Evolutionary conservation across 495 filamentous ascomycete species (phyloP).

Genomic region (Penicillium crystallinum): DNA sequence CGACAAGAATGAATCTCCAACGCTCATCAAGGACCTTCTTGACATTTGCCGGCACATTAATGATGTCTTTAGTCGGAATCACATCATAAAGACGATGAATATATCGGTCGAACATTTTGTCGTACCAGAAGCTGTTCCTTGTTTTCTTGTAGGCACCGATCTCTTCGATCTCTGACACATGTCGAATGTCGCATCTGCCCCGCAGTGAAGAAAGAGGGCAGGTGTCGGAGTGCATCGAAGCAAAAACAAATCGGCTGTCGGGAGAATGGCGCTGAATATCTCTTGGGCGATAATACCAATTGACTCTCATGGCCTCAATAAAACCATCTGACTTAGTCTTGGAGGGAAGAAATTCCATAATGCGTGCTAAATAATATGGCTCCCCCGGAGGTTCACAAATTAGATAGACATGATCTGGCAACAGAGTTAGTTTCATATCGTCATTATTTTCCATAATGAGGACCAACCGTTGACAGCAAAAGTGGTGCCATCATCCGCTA

Average conservation of each 20-base stretch:
- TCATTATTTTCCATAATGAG: neutral
- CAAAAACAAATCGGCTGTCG: constrained; percentile 84
- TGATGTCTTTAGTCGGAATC: constrained; percentile 83
- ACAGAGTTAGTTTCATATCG: constrained; percentile 19
- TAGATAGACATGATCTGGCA: constrained; percentile 88
- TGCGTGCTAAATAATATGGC: constrained; percentile 93
- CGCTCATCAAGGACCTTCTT: constrained; percentile 92
- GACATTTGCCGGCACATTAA: constrained; percentile 91
- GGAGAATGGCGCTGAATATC: constrained; percentile 89
- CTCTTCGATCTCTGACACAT: constrained; percentile 78
- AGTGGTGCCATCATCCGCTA: constrained; percentile 85
- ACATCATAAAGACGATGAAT: constrained; percentile 97
- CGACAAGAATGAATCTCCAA: constrained; percentile 92
- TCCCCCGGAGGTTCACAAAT: constrained; percentile 97
- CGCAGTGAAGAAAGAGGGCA: constrained; percentile 88
- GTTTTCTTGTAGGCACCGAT: constrained; percentile 77
- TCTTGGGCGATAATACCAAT: constrained; percentile 97
- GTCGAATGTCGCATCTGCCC: constrained; percentile 84
- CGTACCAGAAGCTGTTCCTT: constrained; percentile 90
- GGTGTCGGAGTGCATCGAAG: constrained; percentile 97
- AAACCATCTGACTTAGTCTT: constrained; percentile 66
- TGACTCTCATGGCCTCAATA: constrained; percentile 84
- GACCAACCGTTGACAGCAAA: constrained; percentile 80
- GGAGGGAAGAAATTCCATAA: constrained; percentile 93
- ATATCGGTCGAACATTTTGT: constrained; percentile 96